Evolutionary conservation across 1,284 basidiomycete species (phyloP).

Genomic region (Neonothopanus nambi): DNA sequence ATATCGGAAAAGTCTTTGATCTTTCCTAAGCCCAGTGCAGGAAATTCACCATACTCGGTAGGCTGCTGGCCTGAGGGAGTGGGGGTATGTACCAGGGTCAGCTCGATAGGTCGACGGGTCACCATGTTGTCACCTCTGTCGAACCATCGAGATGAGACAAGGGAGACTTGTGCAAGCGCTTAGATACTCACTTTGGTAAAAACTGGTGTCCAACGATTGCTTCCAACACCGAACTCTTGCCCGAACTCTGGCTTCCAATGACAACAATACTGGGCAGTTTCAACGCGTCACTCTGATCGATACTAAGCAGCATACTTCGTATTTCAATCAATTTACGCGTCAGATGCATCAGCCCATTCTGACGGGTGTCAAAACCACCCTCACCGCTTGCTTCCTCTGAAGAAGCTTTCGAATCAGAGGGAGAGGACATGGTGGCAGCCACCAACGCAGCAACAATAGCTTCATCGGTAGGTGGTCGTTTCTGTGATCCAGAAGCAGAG

Average conservation of each 20-base stretch:
- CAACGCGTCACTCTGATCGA: constrained; percentile 93
- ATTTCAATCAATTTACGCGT: constrained; percentile 98
- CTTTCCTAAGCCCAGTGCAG: constrained; percentile 83
- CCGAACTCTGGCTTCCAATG: constrained; percentile 96
- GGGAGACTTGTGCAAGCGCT: background rate
- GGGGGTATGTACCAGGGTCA: constrained; percentile 94
- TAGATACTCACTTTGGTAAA: constrained; percentile 78
- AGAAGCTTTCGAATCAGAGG: constrained; percentile 52
- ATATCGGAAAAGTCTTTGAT: constrained; percentile 90
- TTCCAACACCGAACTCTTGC: constrained; percentile 97
- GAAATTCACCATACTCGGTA: constrained; percentile 93
- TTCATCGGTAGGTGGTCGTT: constrained; percentile 54
- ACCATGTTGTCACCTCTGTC: constrained; percentile 98
- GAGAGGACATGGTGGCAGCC: constrained; percentile 73
- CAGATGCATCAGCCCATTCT: constrained; percentile 85
- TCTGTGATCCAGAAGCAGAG: constrained; percentile 32
- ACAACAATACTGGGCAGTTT: constrained; percentile 98
- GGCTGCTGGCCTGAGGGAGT: constrained; percentile 54
- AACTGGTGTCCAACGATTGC: constrained; percentile 99
- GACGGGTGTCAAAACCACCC: constrained; percentile 39
- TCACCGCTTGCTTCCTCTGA: constrained; percentile 35
- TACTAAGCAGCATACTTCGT: constrained; percentile 87
- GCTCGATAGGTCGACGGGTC: constrained; percentile 95
- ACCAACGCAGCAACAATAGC: constrained; percentile 73
- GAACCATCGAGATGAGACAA: constrained; percentile 12